phyloP scores from a whole-genome alignment of 2,329 filamentous ascomycete genomes.

The Cladorrhinum sp. region DNA sequence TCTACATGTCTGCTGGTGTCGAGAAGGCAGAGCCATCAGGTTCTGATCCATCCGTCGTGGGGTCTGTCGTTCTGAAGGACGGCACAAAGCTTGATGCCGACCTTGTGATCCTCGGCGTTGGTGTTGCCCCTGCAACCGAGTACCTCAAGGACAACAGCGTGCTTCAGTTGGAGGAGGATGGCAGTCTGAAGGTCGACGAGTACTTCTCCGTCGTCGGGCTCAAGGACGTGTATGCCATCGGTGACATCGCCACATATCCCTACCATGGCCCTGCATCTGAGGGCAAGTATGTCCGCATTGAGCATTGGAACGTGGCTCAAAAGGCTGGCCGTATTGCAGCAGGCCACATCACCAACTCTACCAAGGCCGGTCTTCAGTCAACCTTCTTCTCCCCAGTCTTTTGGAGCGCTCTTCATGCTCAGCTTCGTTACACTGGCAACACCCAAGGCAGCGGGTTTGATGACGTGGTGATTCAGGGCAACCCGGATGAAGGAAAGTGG shows the following conservation, averaged over 20 bases:
- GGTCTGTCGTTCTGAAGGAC: slow-evolving; percentile 78
- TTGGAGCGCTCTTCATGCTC: slow-evolving; percentile 88
- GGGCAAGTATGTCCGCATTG: slow-evolving; percentile 74
- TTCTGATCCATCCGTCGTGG: slow-evolving; percentile 68
- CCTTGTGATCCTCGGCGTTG: slow-evolving; percentile 86
- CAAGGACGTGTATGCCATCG: slow-evolving; percentile 84
- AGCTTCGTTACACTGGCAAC: slow-evolving; percentile 92
- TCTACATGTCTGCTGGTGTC: slow-evolving; percentile 76
- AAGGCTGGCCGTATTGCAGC: slow-evolving; percentile 83
- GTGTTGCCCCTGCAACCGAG: slow-evolving; percentile 80
- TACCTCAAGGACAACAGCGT: slow-evolving; percentile 72
- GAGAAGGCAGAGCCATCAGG: slow-evolving; percentile 75
- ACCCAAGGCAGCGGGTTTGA: slow-evolving; percentile 74
- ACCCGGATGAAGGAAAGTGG: slow-evolving; percentile 75
- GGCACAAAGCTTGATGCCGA: slow-evolving; percentile 83
- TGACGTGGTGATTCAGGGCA: slow-evolving; percentile 76
- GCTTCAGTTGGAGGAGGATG: slow-evolving; percentile 73
- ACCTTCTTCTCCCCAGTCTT: slow-evolving; percentile 88
- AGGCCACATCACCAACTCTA: slow-evolving; percentile 67
- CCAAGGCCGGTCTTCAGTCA: slow-evolving; percentile 57
- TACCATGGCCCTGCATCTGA: slow-evolving; percentile 86
- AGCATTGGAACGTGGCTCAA: slow-evolving; percentile 98
- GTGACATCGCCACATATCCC: slow-evolving; percentile 92
- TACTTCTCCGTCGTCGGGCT: slow-evolving; percentile 73
- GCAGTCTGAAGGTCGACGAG: slow-evolving; percentile 79